Evolutionary conservation across 257 asterid genomes (phyloP).

Genomic region (Capsicum pubescens): DNA sequence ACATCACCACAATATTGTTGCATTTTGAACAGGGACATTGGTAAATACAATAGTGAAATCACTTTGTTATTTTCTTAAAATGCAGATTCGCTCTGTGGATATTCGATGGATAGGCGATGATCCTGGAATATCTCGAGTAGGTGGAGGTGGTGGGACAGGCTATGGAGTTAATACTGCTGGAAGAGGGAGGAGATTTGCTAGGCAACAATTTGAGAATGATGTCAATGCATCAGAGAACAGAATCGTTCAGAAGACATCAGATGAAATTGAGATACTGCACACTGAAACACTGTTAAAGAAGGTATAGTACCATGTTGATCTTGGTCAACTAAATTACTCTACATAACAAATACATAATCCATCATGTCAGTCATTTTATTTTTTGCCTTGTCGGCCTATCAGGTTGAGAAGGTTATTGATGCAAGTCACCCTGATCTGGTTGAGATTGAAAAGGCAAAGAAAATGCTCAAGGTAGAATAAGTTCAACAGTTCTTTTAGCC

Average conservation of each 20-base stretch:
- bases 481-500: slow-evolving; percentile 7
- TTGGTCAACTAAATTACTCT: background rate
- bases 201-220: slow-evolving; percentile 55
- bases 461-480: slow-evolving; percentile 76
- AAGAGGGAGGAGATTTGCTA: slow-evolving; percentile 58
- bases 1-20: background rate
- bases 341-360: background rate
- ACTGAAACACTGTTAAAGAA: slow-evolving; percentile 84
- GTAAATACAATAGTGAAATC: slow-evolving; percentile 23
- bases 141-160: slow-evolving; percentile 44
- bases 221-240: slow-evolving; percentile 61
- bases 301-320: slow-evolving; percentile 43
- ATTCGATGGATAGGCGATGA: slow-evolving; percentile 91
- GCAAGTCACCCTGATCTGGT: slow-evolving; percentile 76
- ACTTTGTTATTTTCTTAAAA: background rate
- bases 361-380: background rate
- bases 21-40: background rate
- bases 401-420: slow-evolving; percentile 92
- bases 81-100: slow-evolving; percentile 85
- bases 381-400: slow-evolving; percentile 33
- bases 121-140: slow-evolving; percentile 67
- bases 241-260: slow-evolving; percentile 45
- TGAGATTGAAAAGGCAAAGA: slow-evolving; percentile 90
- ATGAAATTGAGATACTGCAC: slow-evolving; percentile 81
- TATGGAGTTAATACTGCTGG: slow-evolving; percentile 46